Evolutionary conservation across 1,284 basidiomycete species (phyloP).

Genomic region (Quambalaria eucalypti): DNA sequence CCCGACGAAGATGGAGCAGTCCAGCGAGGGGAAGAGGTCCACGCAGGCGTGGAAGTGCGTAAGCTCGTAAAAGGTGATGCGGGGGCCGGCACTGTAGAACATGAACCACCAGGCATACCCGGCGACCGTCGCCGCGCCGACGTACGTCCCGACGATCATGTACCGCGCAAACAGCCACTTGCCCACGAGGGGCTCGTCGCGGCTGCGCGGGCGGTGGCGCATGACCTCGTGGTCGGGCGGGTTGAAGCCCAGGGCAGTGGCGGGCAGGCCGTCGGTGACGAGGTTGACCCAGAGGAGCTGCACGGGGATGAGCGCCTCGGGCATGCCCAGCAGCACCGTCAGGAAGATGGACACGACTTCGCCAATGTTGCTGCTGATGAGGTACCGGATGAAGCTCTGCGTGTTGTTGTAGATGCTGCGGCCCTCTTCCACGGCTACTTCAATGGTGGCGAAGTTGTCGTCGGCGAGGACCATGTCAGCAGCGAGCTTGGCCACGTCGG

Average conservation of each 20-base stretch:
- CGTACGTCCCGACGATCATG: slow-evolving; percentile 82
- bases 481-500: slow-evolving; percentile 49
- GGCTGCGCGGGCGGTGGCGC: slow-evolving; percentile 78
- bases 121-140: slow-evolving; percentile 86
- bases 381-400: slow-evolving; percentile 83
- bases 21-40: slow-evolving; percentile 70
- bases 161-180: slow-evolving; percentile 94
- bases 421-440: slow-evolving; percentile 65
- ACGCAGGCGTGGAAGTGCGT: slow-evolving; percentile 63
- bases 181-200: slow-evolving; percentile 79
- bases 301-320: slow-evolving; percentile 92
- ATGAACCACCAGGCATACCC: slow-evolving; percentile 99
- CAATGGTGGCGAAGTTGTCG: slow-evolving; percentile 51
- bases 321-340: slow-evolving; percentile 93
- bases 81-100: slow-evolving; percentile 76
- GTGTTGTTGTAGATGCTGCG: slow-evolving; percentile 97
- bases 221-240: slow-evolving; percentile 85
- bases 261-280: slow-evolving; percentile 72
- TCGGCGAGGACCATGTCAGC: slow-evolving; percentile 51
- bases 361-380: slow-evolving; percentile 90
- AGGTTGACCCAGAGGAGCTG: slow-evolving; percentile 73
- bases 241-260: slow-evolving; percentile 97
- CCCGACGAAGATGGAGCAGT: slow-evolving; percentile 87
- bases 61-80: slow-evolving; percentile 84
- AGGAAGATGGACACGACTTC: slow-evolving; percentile 97